Evolutionary conservation across 2,329 filamentous ascomycete genomes (phyloP), one percentile per base, ranked within the genome.

Genomic region (Gaeumannomyces sp.): DNA sequence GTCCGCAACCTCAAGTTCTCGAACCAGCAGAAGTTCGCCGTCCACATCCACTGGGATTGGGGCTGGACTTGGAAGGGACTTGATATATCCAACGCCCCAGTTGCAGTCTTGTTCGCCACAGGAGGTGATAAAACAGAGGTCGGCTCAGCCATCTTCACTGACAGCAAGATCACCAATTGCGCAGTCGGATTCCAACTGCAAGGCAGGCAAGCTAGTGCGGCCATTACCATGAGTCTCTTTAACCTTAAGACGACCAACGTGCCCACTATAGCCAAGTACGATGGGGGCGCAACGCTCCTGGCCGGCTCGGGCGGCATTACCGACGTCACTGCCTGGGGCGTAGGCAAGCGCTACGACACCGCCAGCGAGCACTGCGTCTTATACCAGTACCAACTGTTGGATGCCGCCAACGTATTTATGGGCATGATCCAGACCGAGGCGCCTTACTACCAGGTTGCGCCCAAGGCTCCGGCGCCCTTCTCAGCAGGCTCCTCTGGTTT

Each of bases 31-130:
- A 70, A 67, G 63, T 35, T 66, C 62, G 65, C 58, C 6, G 66
- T 66, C n/a, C 58, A 64, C 5, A 10, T 65, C 3, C 8, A 64
- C 4, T 67, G 65, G 66, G 66, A 66, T 38, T 67, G 63, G 66
- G 65, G 64, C 28, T 66, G 65, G 66, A 38, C 65, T 22, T 67
- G 62, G 65, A 65, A 67, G 57, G 58, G 56, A 13, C 27, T 58
- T 77, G 83, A 81, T 64, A 85, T 95, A 67, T 82, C 77, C 65
- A 84, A 87, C 72, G 89, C 89, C 1, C 81, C 82, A 0, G 81
- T 87, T n/a, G 91, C 88, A 65, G 83, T 95, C 70, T 83, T 84
- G 66, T 89, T 88, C 19, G 84, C 85, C 70, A 66, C 1, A 72
- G 78, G 38, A 72, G 70, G 59, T 64, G 53, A 27, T 16, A 25